phyloP scores from a whole-genome alignment of 345 rosid genomes.

The Streptanthus diversifolius region DNA sequence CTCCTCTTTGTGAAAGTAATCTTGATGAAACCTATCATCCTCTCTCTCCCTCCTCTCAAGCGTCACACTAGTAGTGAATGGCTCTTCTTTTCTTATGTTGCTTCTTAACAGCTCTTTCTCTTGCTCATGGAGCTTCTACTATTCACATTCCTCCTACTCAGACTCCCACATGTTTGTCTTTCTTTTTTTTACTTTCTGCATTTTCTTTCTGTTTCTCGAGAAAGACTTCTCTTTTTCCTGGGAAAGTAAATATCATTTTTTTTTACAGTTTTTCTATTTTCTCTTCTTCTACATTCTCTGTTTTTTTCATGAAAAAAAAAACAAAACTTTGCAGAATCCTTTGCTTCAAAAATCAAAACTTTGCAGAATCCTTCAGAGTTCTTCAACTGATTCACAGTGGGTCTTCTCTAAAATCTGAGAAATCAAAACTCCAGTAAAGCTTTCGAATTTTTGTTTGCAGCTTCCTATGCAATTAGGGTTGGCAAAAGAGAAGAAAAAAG shows the following conservation, averaged over 20 bases:
- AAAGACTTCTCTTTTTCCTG: conserved; percentile 12
- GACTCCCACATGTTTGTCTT: conserved; percentile 52
- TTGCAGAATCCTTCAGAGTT: neutral
- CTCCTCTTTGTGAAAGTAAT: too few relatives aligned
- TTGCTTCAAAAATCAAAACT: conserved; percentile 6
- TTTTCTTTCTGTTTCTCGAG: neutral
- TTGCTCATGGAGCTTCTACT: conserved; percentile 44
- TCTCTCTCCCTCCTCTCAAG: neutral
- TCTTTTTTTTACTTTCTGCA: neutral
- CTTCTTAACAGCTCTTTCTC: conserved; percentile 29
- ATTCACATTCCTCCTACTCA: conserved; percentile 39
- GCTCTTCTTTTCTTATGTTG: conserved; percentile 31
- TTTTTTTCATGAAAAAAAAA: conserved; percentile 34
- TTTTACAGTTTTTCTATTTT: neutral
- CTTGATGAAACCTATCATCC: too few relatives aligned
- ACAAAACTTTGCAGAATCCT: neutral
- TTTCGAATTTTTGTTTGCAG: neutral
- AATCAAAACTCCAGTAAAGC: neutral
- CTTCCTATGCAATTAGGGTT: neutral
- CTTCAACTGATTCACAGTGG: neutral
- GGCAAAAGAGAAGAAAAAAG: neutral
- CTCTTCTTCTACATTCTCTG: conserved; percentile 1
- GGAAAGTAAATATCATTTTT: neutral
- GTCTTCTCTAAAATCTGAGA: neutral
- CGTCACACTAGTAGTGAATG: conserved; percentile 25